Evolutionary conservation across 331 rosid species (phyloP).

Genomic region (Phaseolus coccineus): DNA sequence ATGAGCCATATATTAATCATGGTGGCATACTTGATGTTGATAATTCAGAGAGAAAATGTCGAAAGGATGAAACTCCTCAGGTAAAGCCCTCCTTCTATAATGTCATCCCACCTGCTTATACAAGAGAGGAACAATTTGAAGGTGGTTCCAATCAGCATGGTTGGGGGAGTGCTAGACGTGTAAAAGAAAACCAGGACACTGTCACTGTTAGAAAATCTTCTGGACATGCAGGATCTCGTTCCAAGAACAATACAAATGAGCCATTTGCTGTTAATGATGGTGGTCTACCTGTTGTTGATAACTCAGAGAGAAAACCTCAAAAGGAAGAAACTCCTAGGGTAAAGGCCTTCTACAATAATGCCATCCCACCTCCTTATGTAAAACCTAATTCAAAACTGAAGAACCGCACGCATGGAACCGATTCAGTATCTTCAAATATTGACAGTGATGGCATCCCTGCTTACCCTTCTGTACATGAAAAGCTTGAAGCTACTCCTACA

Average conservation of each 20-base stretch:
- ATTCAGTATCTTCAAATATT: conserved; percentile 45
- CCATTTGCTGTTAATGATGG: conserved; percentile 51
- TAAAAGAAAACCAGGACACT: conserved; percentile 54
- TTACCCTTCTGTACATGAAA: conserved; percentile 54
- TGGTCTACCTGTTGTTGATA: conserved; percentile 45
- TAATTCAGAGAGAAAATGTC: conserved; percentile 44
- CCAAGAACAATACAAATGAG: conserved; percentile 54
- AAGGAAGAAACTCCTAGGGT: conserved; percentile 60
- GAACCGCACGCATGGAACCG: conserved; percentile 47
- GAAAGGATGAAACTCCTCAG: conserved; percentile 62
- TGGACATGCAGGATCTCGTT: conserved; percentile 45
- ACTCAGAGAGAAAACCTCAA: conserved; percentile 47
- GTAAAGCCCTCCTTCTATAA: conserved; percentile 61
- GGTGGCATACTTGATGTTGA: conserved; percentile 47
- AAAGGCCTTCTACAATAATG: conserved; percentile 64
- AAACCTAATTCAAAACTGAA: conserved; percentile 66
- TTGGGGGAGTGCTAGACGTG: conserved; percentile 51
- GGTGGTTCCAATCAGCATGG: conserved; percentile 51
- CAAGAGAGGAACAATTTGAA: conserved; percentile 56
- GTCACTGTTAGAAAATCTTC: conserved; percentile 52
- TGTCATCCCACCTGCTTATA: conserved; percentile 81
- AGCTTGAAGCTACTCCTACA: conserved; percentile 48
- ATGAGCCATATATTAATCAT: conserved; percentile 51
- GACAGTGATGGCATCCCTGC: conserved; percentile 40
- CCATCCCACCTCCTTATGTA: conserved; percentile 89